Conservation (phyloP, 805 yeast species). For the Ogataea pilisensis region DNA sequence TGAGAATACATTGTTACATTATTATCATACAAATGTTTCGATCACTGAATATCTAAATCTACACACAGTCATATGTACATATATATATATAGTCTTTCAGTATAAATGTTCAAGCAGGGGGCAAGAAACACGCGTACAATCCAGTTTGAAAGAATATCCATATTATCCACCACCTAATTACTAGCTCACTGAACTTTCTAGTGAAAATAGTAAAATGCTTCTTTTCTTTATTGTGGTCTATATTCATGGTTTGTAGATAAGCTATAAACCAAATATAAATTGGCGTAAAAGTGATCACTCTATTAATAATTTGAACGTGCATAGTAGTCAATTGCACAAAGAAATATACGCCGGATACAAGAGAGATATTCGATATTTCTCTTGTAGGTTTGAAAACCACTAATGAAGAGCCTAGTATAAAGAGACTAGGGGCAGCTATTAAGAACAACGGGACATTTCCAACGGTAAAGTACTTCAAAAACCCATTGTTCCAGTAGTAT, state of each 20-base stretch:
- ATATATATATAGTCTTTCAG: not conserved
- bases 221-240: constrained; percentile 9
- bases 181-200: constrained; percentile 1
- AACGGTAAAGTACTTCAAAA: constrained; percentile 75
- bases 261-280: constrained; percentile 69
- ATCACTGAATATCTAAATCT: constrained; percentile 28
- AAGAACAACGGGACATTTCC: constrained; percentile 81
- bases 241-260: constrained; percentile 4
- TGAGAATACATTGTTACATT: too few species aligned
- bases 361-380: constrained; percentile 36
- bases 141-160: constrained; percentile 72
- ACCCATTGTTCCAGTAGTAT: constrained; percentile 83
- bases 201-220: constrained; percentile 23
- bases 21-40: too few species aligned
- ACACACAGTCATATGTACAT: too few species aligned
- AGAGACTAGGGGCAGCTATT: constrained; percentile 65
- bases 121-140: constrained; percentile 77
- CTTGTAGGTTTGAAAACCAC: constrained; percentile 29
- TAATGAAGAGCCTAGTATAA: constrained; percentile 40
- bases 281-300: constrained; percentile 77
- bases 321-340: constrained; percentile 55
- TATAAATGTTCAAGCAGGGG: constrained; percentile 68
- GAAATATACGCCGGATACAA: constrained; percentile 41
- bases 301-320: constrained; percentile 82
- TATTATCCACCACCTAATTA: constrained; percentile 40